Percentiles rank a stretch among this genome's conserved stretches.
phyloP scores from a whole-genome alignment of 83 land plant species.

The Picea abies region DNA sequence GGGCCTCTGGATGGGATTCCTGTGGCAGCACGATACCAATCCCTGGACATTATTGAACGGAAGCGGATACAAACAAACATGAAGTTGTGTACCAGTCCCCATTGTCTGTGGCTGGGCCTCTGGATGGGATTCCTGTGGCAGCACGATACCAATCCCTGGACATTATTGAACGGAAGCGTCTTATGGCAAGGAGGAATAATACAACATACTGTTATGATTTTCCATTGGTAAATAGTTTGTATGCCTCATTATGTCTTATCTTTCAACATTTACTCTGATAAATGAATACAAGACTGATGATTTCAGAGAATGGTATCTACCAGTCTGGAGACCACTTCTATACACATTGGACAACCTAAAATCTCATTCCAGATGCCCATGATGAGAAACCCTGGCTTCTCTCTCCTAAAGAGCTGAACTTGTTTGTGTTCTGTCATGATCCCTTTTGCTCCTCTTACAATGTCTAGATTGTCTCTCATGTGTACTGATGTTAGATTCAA shows the following conservation, averaged over 20 bases:
- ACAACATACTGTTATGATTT: slow-evolving; percentile 99
- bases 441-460: background rate
- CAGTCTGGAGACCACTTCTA: no score
- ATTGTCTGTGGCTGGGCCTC: slow-evolving; percentile 46
- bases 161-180: slow-evolving; percentile 76
- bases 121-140: slow-evolving; percentile 77
- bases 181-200: slow-evolving; percentile 77
- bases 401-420: background rate
- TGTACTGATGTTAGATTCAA: background rate
- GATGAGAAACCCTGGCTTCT: background rate
- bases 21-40: slow-evolving; percentile 62
- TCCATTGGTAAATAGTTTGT: slow-evolving; percentile 68
- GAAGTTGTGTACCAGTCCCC: slow-evolving; percentile 66
- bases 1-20: slow-evolving; percentile 86
- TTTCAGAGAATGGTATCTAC: no score
- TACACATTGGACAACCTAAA: no score
- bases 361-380: background rate
- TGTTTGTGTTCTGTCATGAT: background rate
- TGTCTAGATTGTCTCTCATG: background rate
- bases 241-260: background rate
- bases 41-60: slow-evolving; percentile 73
- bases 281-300: background rate
- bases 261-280: background rate
- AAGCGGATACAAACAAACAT: slow-evolving; percentile 67
- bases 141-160: slow-evolving; percentile 73